phyloP scores from a whole-genome alignment of 1,284 basidiomycete genomes.

The Puccinia horiana region DNA sequence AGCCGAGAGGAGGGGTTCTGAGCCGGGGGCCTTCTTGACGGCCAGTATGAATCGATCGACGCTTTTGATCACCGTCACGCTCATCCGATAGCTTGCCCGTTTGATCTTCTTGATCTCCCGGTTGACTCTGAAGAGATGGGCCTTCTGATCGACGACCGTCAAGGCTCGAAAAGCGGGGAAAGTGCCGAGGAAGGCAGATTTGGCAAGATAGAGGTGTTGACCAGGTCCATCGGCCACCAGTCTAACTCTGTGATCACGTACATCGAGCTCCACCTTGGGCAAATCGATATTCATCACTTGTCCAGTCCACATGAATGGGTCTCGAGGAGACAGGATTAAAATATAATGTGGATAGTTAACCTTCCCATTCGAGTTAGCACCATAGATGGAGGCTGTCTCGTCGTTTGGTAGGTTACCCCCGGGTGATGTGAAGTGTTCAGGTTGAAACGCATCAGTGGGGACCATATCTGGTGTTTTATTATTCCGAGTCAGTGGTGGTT shows the following conservation, averaged over 20 bases:
- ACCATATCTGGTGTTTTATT: slow-evolving; percentile 64
- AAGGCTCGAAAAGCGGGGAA: slow-evolving; percentile 50
- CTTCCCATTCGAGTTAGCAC: slow-evolving; percentile 41
- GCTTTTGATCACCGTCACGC: slow-evolving; percentile 88
- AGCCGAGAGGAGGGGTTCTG: slow-evolving; percentile 86
- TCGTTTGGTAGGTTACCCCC: slow-evolving; percentile 23
- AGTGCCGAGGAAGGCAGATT: slow-evolving; percentile 46
- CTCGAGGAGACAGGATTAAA: slow-evolving; percentile 80
- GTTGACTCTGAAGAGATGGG: slow-evolving; percentile 86
- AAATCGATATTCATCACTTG: slow-evolving; percentile 69
- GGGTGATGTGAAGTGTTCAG: slow-evolving; percentile 13
- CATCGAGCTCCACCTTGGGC: slow-evolving; percentile 62
- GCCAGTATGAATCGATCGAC: slow-evolving; percentile 66
- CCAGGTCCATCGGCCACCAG: slow-evolving; percentile 57
- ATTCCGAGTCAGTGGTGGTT: slow-evolving; percentile 61
- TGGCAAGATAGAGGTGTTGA: slow-evolving; percentile 53
- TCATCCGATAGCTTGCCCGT: slow-evolving; percentile 81
- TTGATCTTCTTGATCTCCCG: slow-evolving; percentile 86
- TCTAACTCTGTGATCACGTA: slow-evolving; percentile 74
- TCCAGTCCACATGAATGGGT: slow-evolving; percentile 91
- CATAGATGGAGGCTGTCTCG: slow-evolving; percentile 58
- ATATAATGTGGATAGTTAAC: slow-evolving; percentile 67
- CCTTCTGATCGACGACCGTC: slow-evolving; percentile 74
- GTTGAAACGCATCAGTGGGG: slow-evolving; percentile 59
- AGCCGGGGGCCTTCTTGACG: slow-evolving; percentile 69